Conservation (phyloP, 192 early-diverging fungal species). For the Podila verticillata region DNA sequence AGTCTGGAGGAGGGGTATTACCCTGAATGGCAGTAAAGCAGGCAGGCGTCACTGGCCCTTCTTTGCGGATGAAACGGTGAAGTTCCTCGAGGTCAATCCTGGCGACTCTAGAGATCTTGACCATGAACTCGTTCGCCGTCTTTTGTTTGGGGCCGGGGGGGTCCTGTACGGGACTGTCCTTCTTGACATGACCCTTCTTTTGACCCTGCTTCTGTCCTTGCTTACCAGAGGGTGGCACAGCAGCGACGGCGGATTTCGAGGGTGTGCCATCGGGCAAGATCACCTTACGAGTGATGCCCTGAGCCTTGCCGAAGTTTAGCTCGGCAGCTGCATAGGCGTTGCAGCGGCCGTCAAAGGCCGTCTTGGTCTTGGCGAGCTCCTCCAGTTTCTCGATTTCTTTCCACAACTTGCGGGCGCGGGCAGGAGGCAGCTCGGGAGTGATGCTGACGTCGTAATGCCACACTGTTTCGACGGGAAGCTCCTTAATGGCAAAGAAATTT, state of each 20-base stretch:
- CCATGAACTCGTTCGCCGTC: slow-evolving; percentile 5
- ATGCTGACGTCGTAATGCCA: slow-evolving; percentile 89
- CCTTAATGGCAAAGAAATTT: neutral
- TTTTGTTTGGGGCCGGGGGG: neutral
- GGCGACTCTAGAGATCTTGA: slow-evolving; percentile 21
- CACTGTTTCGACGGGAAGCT: slow-evolving; percentile 45
- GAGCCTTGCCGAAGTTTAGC: slow-evolving; percentile 55
- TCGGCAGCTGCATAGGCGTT: slow-evolving; percentile 71
- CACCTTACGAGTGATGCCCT: slow-evolving; percentile 59
- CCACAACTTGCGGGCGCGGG: slow-evolving; percentile 73
- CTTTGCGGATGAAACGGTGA: slow-evolving; percentile 7
- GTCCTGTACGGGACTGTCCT: neutral
- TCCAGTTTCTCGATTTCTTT: slow-evolving; percentile 55
- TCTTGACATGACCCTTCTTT: slow-evolving; percentile 17
- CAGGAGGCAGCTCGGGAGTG: slow-evolving; percentile 75
- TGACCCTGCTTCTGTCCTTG: slow-evolving; percentile 6
- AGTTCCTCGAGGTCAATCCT: slow-evolving; percentile 13
- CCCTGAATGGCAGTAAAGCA: slow-evolving; percentile 20
- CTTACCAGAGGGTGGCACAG: slow-evolving; percentile 25
- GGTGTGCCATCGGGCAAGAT: neutral
- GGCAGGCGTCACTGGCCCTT: slow-evolving; percentile 7
- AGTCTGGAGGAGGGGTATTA: neutral
- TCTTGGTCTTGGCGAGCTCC: slow-evolving; percentile 53
- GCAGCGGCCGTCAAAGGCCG: slow-evolving; percentile 83
- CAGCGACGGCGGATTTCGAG: neutral